Conservation (phyloP, 768 basidiomycete genomes). For the Porpolomopsis calyptriformis region DNA sequence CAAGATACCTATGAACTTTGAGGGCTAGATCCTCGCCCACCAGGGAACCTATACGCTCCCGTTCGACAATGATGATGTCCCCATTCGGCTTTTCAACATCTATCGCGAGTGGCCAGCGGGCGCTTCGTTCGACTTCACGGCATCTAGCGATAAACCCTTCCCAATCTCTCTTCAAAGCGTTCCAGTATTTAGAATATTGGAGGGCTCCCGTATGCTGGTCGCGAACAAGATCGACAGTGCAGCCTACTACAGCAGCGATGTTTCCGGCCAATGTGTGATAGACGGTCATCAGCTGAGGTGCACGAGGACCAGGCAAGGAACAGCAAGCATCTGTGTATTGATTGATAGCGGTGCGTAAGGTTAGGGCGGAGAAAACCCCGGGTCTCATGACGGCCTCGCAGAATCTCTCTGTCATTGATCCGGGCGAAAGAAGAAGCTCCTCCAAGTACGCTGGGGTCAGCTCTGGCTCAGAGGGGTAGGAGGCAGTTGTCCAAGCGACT, state of each 20-base stretch:
- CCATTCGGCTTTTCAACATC: conserved; percentile 31
- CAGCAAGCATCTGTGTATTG: conserved; percentile 71
- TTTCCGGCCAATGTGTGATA: conserved; percentile 65
- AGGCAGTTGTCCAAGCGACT: conserved; percentile 42
- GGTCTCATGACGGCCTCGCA: conserved; percentile 77
- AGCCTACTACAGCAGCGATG: conserved; percentile 78
- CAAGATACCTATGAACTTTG: conserved; percentile 40
- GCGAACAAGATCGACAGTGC: conserved; percentile 62
- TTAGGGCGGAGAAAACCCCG: conserved; percentile 75
- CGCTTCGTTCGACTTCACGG: conserved; percentile 79
- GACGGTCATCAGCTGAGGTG: conserved; percentile 46
- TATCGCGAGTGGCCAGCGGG: conserved; percentile 68
- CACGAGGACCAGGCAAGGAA: conserved; percentile 46
- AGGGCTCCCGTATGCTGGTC: conserved; percentile 73
- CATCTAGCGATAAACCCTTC: conserved; percentile 90
- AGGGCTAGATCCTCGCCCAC: conserved; percentile 61
- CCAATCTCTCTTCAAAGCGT: conserved; percentile 84
- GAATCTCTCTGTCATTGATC: conserved; percentile 70
- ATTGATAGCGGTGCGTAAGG: conserved; percentile 71
- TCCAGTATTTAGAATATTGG: conserved; percentile 73
- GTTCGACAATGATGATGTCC: conserved; percentile 56
- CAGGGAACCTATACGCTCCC: conserved; percentile 62
- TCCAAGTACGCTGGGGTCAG: conserved; percentile 83
- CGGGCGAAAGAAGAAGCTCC: conserved; percentile 60
- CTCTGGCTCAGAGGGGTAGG: conserved; percentile 61